These are phyloP conservation scores for Thalia dealbata DNA, from an alignment of 176 grass and related monocot genomes.

Conservation along the genomic window DNA sequence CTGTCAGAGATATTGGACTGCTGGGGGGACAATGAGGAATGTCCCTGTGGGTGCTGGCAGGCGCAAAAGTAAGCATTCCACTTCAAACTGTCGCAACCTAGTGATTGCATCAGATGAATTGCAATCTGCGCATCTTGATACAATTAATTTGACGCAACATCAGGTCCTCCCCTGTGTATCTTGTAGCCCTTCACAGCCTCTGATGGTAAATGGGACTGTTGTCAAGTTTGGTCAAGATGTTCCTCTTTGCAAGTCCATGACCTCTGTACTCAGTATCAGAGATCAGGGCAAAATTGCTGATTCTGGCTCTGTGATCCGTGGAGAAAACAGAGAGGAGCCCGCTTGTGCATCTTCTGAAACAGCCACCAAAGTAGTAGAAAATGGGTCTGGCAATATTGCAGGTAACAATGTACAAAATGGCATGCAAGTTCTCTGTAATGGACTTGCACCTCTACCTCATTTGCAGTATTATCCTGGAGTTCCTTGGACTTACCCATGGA, in stretches of 20 bases:
- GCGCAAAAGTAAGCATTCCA: constrained; percentile 58
- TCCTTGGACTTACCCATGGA: constrained; percentile 42
- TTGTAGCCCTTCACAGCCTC: constrained; percentile 24
- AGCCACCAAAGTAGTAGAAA: constrained; percentile 18
- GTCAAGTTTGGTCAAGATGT: constrained; percentile 67
- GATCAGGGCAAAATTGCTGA: constrained; percentile 35
- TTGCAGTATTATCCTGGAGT: constrained; percentile 33
- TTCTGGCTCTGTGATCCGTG: constrained; percentile 6
- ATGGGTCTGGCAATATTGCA: constrained; percentile 20
- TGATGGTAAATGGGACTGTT: constrained; percentile 37
- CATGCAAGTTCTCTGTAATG: constrained; percentile 25
- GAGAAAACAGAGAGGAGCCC: constrained; percentile 35
- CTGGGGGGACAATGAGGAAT: constrained; percentile 67
- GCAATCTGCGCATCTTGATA: constrained; percentile 31
- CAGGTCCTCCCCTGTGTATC: constrained; percentile 27
- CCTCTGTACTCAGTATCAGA: constrained; percentile 50
- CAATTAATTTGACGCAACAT: constrained; percentile 28
- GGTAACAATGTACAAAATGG: constrained; percentile 19
- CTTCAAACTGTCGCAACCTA: constrained; percentile 40
- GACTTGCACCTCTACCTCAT: constrained; percentile 22
- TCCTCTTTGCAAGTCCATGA: constrained; percentile 76
- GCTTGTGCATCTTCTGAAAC: constrained; percentile 27
- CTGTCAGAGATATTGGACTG: constrained; percentile 79
- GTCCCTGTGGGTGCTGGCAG: constrained; percentile 69
- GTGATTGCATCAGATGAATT: constrained; percentile 44